A percentile compares a stretch with the other conserved stretches of the same genome.
phyloP scores from a whole-genome alignment of 805 yeast species.

The Jamesozyma hellenica region DNA sequence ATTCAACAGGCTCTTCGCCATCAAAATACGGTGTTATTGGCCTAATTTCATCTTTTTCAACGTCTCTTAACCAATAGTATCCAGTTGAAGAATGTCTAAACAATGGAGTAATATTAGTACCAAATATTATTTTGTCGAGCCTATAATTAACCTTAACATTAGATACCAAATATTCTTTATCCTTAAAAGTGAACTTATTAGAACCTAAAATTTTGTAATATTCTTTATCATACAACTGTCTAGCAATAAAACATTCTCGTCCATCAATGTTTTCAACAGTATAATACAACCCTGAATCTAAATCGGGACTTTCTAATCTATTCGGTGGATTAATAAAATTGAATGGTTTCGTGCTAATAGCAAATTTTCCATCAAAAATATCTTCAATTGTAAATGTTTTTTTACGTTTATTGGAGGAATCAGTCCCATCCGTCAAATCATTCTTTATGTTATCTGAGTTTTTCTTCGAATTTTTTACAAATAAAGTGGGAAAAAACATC shows the following conservation, averaged over 20 bases:
- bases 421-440: neutral
- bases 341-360: constrained; percentile 14
- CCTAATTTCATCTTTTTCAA: constrained; percentile 28
- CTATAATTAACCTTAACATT: constrained; percentile 36
- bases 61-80: constrained; percentile 51
- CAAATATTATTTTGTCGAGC: constrained; percentile 42
- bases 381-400: constrained; percentile 14
- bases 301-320: constrained; percentile 13
- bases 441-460: neutral
- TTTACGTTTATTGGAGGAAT: neutral
- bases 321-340: constrained; percentile 22
- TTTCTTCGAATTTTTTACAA: neutral
- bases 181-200: constrained; percentile 35
- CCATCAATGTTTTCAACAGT: constrained; percentile 11
- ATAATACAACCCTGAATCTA: constrained; percentile 39
- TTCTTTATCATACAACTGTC: constrained; percentile 25
- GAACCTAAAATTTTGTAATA: constrained; percentile 18
- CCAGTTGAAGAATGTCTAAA: constrained; percentile 67
- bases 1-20: constrained; percentile 12
- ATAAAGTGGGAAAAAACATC: constrained; percentile 2
- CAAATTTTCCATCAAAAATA: constrained; percentile 22
- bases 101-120: constrained; percentile 39
- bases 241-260: constrained; percentile 16
- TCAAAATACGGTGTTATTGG: constrained; percentile 22
- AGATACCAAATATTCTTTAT: constrained; percentile 32